Conservation (phyloP, 2,329 filamentous ascomycete species). For the Xylariales sp. region DNA sequence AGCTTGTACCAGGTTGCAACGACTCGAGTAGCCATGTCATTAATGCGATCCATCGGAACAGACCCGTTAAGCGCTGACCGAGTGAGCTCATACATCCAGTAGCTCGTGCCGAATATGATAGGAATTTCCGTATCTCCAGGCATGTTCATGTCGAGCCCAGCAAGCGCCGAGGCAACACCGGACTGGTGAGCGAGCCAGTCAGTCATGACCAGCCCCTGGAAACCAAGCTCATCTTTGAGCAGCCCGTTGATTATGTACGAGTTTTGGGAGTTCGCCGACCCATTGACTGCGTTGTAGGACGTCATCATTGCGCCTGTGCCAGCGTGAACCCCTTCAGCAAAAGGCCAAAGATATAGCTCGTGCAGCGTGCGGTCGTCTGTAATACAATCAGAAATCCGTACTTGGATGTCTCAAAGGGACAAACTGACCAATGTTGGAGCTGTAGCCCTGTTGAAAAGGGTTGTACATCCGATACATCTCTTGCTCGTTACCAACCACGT, state of each 20-base stretch:
- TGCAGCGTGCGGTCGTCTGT: constrained; percentile 43
- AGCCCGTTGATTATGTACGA: constrained; percentile 64
- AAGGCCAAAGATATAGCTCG: constrained; percentile 77
- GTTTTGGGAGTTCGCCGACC: constrained; percentile 63
- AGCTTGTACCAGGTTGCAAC: constrained; percentile 56
- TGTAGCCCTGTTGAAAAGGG: constrained; percentile 48
- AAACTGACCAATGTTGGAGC: constrained; percentile 59
- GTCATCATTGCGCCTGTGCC: constrained; percentile 82
- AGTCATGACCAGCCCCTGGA: constrained; percentile 66
- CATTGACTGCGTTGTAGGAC: constrained; percentile 69
- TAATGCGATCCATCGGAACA: constrained; percentile 50
- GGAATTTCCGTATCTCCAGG: constrained; percentile 50
- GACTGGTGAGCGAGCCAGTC: constrained; percentile 74
- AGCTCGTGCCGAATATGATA: constrained; percentile 42
- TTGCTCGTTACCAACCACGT: constrained; percentile 52
- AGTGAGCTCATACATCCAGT: constrained; percentile 53
- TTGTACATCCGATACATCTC: constrained; percentile 52
- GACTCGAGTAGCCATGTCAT: constrained; percentile 51
- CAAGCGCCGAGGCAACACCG: constrained; percentile 67
- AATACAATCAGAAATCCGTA: no score
- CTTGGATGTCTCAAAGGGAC: not conserved
- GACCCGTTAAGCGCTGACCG: constrained; percentile 52
- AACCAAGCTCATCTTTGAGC: constrained; percentile 69
- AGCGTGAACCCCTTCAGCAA: constrained; percentile 69
- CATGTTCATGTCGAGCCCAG: constrained; percentile 64